Evolutionary conservation across 1,284 basidiomycete species (phyloP).

Genomic region (Meira miltonrushii): DNA sequence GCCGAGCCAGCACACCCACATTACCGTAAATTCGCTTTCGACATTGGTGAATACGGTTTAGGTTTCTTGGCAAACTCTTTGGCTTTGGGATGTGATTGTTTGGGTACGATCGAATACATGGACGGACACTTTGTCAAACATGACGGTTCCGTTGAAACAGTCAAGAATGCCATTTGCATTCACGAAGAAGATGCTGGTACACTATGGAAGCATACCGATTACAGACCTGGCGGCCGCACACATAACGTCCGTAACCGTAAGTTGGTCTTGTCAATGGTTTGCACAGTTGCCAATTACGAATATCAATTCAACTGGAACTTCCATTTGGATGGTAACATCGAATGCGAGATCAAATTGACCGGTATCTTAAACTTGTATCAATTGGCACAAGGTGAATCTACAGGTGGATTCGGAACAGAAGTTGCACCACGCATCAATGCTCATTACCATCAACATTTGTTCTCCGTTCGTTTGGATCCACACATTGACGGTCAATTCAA

Average conservation of each 20-base stretch:
- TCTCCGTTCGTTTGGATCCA: constrained; percentile 74
- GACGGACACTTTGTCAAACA: constrained; percentile 49
- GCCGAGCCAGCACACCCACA: constrained; percentile 41
- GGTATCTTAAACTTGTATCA: constrained; percentile 62
- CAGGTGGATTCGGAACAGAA: constrained; percentile 61
- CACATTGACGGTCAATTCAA: constrained; percentile 71
- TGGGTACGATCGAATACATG: constrained; percentile 51
- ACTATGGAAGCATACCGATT: constrained; percentile 64
- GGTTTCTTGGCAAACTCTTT: constrained; percentile 55
- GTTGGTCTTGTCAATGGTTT: constrained; percentile 61
- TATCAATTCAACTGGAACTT: constrained; percentile 74
- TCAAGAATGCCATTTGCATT: constrained; percentile 73
- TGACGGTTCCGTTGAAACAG: constrained; percentile 28
- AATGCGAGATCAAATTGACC: constrained; percentile 74
- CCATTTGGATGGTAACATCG: constrained; percentile 68
- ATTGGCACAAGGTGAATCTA: constrained; percentile 12
- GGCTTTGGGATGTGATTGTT: constrained; percentile 56
- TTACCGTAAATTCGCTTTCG: constrained; percentile 50
- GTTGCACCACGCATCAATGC: constrained; percentile 82
- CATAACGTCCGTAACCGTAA: constrained; percentile 70
- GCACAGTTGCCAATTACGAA: constrained; percentile 80
- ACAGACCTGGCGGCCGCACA: constrained; percentile 61
- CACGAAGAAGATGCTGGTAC: constrained; percentile 79
- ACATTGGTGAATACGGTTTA: constrained; percentile 56
- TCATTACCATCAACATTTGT: constrained; percentile 83